phyloP scores from a whole-genome alignment of 2,329 filamentous ascomycete genomes.

The Exophiala sp. region DNA sequence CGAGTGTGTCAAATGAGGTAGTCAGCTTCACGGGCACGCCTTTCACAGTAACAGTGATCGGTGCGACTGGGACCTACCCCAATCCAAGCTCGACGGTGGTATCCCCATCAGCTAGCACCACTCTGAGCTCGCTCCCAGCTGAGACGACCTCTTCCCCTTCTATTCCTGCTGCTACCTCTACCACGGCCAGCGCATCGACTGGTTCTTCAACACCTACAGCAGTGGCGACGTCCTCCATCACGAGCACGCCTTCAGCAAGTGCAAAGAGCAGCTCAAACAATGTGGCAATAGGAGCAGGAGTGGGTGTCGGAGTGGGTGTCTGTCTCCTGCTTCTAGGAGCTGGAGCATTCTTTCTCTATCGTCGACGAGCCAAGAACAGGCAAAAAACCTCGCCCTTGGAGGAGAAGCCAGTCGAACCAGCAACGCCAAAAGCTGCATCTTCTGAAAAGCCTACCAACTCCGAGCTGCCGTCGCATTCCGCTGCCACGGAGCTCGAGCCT shows the following conservation, averaged over 20 bases:
- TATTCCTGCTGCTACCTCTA: background rate
- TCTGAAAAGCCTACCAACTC: too few species aligned
- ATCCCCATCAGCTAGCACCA: background rate
- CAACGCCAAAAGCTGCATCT: too few species aligned
- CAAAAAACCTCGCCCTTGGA: too few species aligned
- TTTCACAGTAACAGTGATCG: slow-evolving; percentile 8
- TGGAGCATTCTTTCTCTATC: background rate
- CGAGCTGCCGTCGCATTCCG: too few species aligned
- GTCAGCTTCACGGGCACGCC: slow-evolving; percentile 10
- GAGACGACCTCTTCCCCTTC: background rate
- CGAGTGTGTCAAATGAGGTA: background rate
- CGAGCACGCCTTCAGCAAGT: background rate
- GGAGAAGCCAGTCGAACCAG: too few species aligned
- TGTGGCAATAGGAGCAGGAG: slow-evolving; percentile 4
- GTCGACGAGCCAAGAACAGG: background rate
- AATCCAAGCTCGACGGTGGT: slow-evolving; percentile 4
- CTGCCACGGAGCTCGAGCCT: too few species aligned
- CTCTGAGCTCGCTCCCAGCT: background rate
- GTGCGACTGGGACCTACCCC: slow-evolving; percentile 1
- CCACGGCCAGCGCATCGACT: background rate
- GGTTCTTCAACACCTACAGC: background rate
- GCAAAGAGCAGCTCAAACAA: background rate
- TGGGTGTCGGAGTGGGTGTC: slow-evolving; percentile 9
- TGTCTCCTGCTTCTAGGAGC: background rate
- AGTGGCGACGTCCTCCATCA: background rate